Percentiles rank a stretch among this genome's conserved stretches.
phyloP scores from a whole-genome alignment of 345 rosid species.

The Turritis glabra region DNA sequence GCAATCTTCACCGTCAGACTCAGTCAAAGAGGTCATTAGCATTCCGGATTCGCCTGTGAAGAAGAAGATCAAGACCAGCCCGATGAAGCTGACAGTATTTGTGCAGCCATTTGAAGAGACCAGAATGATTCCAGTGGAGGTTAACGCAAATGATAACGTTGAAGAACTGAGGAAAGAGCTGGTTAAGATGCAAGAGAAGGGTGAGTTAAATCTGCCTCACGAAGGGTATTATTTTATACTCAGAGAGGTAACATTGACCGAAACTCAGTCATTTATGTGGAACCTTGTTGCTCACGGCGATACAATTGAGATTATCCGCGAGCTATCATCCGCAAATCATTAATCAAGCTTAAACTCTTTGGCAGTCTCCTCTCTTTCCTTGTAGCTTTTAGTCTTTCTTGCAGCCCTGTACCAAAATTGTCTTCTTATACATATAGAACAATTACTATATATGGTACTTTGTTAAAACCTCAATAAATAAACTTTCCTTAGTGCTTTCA shows the following conservation, averaged over 20 bases:
- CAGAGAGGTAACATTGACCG: slow-evolving; percentile 31
- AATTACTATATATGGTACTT: too few relatives aligned
- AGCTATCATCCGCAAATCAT: background rate
- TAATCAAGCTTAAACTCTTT: background rate
- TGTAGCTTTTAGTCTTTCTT: too few relatives aligned
- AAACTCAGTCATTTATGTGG: background rate
- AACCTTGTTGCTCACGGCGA: background rate
- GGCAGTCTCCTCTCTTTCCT: too few relatives aligned
- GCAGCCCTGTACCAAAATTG: too few relatives aligned
- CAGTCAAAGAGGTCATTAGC: slow-evolving; percentile 42
- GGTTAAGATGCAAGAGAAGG: slow-evolving; percentile 50
- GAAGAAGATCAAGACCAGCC: background rate
- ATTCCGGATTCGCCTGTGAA: slow-evolving; percentile 21
- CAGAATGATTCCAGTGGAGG: slow-evolving; percentile 52
- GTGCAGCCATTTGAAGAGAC: background rate
- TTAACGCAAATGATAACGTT: slow-evolving; percentile 57
- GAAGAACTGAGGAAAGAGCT: slow-evolving; percentile 67
- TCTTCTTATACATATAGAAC: too few relatives aligned
- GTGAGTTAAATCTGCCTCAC: slow-evolving; percentile 51
- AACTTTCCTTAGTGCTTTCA: too few relatives aligned
- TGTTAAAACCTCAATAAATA: too few relatives aligned
- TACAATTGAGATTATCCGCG: background rate
- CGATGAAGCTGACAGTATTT: slow-evolving; percentile 52
- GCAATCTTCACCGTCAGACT: slow-evolving; percentile 11
- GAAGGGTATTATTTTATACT: slow-evolving; percentile 64